These are phyloP conservation scores for Rutstroemia sp. DNA, from an alignment of 2,329 filamentous ascomycete genomes.

Conservation along the genomic window DNA sequence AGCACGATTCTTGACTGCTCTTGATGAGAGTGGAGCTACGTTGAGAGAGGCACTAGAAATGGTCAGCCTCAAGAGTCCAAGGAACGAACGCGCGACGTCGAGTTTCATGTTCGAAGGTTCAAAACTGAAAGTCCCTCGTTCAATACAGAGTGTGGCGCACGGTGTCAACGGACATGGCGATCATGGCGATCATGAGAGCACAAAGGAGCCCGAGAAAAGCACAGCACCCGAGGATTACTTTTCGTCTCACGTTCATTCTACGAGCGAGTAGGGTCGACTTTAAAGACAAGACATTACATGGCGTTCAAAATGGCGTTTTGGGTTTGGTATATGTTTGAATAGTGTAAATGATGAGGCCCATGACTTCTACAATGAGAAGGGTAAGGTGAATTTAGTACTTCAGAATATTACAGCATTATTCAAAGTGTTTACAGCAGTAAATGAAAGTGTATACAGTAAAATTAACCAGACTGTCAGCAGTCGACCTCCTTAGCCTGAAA, in stretches of 20 bases:
- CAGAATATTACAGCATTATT: constrained; percentile 5
- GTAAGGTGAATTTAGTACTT: background rate
- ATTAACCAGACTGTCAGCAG: background rate
- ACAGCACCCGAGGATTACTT: constrained; percentile 19
- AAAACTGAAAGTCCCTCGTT: constrained; percentile 26
- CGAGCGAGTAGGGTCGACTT: background rate
- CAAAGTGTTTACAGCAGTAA: background rate
- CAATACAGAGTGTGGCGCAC: constrained; percentile 18
- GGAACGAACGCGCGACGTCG: constrained; percentile 26
- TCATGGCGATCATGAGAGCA: constrained; percentile 27
- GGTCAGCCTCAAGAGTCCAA: constrained; percentile 40
- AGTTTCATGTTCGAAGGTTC: constrained; percentile 35
- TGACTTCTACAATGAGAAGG: background rate
- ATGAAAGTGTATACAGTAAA: background rate
- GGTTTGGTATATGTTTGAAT: constrained; percentile 2
- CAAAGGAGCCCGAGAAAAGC: constrained; percentile 16
- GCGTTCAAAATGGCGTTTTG: background rate
- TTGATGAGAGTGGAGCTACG: constrained; percentile 80
- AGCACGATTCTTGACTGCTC: constrained; percentile 85
- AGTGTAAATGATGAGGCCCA: background rate
- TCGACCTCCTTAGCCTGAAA: background rate
- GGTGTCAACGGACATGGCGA: constrained; percentile 30
- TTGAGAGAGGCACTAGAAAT: constrained; percentile 64
- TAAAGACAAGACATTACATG: background rate
- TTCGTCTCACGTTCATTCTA: constrained; percentile 3